phyloP scores from a whole-genome alignment of 2,329 filamentous ascomycete species.

The Fusarium sp. region DNA sequence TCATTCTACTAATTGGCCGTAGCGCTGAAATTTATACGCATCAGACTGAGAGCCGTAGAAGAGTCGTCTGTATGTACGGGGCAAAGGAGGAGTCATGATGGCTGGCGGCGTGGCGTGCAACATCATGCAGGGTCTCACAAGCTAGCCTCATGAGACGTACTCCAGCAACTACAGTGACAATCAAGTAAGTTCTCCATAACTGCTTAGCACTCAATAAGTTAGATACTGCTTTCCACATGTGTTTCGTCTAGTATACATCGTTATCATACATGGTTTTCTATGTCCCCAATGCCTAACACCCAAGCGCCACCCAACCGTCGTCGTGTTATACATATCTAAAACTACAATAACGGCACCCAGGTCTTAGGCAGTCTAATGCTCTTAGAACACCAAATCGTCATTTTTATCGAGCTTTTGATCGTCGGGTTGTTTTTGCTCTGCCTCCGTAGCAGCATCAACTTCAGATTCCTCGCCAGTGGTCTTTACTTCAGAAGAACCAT shows the following conservation, averaged over 20 bases:
- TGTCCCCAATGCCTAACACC: background rate
- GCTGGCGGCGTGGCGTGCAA: conserved; percentile 1
- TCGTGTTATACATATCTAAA: conserved; percentile 31
- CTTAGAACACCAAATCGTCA: conserved; percentile 22
- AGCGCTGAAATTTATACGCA: background rate
- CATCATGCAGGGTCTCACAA: conserved; percentile 23
- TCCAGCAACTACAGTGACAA: background rate
- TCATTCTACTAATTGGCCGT: background rate
- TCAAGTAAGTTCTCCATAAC: background rate
- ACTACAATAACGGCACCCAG: conserved; percentile 8
- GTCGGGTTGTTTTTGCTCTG: conserved; percentile 4
- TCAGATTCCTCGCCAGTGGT: background rate
- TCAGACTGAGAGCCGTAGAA: background rate
- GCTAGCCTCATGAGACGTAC: conserved; percentile 20
- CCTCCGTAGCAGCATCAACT: background rate
- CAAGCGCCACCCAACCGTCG: conserved; percentile 28
- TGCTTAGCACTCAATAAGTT: background rate
- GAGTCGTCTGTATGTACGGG: background rate
- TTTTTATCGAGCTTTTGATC: conserved; percentile 8
- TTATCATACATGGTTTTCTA: conserved; percentile 18
- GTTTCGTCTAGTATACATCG: conserved; percentile 17
- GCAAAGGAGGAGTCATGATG: conserved; percentile 20
- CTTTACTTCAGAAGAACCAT: background rate
- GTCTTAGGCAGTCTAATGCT: background rate
- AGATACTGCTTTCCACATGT: background rate